A percentile compares a stretch with the other conserved stretches of the same genome.
These are phyloP conservation scores for Cytospora piceae DNA, from an alignment of 2,329 filamentous ascomycete genomes.

Conservation along the genomic window DNA sequence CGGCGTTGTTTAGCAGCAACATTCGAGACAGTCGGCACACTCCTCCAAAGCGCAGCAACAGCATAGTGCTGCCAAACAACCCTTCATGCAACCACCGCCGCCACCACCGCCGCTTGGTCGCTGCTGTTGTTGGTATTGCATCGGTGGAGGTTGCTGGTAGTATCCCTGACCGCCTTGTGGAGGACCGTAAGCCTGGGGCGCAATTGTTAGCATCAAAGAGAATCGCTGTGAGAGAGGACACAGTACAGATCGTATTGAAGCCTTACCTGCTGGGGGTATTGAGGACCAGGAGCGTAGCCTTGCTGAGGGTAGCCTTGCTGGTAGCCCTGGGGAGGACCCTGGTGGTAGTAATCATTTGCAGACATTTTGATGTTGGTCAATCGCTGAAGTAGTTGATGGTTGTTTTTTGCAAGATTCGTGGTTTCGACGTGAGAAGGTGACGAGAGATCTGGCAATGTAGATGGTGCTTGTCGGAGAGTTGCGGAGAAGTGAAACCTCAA, in stretches of 20 bases:
- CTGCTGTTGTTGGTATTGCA: conserved; percentile 52
- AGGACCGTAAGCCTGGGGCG: conserved; percentile 42
- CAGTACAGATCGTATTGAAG: conserved; percentile 14
- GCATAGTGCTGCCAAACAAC: conserved; percentile 52
- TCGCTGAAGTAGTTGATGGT: not conserved
- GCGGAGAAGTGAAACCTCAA: conserved; percentile 22
- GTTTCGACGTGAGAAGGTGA: conserved; percentile 26
- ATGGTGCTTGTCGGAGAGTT: conserved; percentile 9
- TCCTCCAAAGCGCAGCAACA: conserved; percentile 57
- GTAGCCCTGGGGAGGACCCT: conserved; percentile 38
- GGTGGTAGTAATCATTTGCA: conserved; percentile 43
- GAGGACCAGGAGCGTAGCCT: conserved; percentile 41
- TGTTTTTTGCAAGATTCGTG: not conserved
- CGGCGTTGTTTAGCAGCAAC: conserved; percentile 44
- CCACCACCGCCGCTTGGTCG: conserved; percentile 41
- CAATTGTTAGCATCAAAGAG: conserved; percentile 12
- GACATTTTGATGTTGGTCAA: conserved; percentile 38
- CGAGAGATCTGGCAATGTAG: conserved; percentile 1
- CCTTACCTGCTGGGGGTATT: conserved; percentile 50
- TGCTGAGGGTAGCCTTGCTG: conserved; percentile 37
- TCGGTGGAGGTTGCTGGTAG: conserved; percentile 49
- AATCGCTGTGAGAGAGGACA: not conserved
- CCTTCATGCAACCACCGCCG: conserved; percentile 47
- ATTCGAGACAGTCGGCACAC: conserved; percentile 52
- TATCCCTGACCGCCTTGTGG: conserved; percentile 41